Base-by-base conservation (phyloP, 208 protist genomes). In the Borovskyia barvae region DNA sequence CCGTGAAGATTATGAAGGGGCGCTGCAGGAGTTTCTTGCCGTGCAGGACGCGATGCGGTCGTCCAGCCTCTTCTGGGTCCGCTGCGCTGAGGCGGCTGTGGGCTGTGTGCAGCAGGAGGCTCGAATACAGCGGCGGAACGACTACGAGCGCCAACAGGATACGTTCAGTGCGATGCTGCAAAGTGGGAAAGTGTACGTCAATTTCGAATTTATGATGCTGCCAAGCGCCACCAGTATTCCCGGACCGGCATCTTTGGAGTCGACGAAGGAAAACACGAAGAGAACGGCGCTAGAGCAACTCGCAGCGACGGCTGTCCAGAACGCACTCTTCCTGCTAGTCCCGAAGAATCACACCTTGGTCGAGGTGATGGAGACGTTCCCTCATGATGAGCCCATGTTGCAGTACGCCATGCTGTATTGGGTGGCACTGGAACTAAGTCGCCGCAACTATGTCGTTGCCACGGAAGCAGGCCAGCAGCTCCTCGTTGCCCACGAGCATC, bases 61-160 rank as follows among this genome's bases (percentile, higher is more conserved):
- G 2, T 93, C 86, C 37, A 66, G 86, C 9, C 41, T 90, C 19
- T 93, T 88, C 72, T 95, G 89, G 86, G 73, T 95, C 17, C 84
- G 86, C 50, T 75, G 89, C 51, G 78, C 77, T 2, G 80, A 95
- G 78, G 89, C 89, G 30, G 73, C 85, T 5, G 65, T 95, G 17
- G 75, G 79, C 26, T 72, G 64, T 24, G 57, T 80, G 41, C 85
- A 92, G 72, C 46, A 45, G 9, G 58, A 73, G 43, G 46, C 39
- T 6, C 77, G 68, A 22, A 45, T 56, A 24, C 75, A 69, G 30
- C 43, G 59, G 22, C 67, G 74, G 43, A 60, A 55, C 41, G 80
- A 84, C 47, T 92, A 95, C 77, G 82, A 91, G 70, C 75, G 70
- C 19, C 79, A 87, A 60, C 86, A 95, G 65, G 61, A 70, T 39